Conservation (phyloP, 306 rosid genomes). For the Lagenaria siceraria region DNA sequence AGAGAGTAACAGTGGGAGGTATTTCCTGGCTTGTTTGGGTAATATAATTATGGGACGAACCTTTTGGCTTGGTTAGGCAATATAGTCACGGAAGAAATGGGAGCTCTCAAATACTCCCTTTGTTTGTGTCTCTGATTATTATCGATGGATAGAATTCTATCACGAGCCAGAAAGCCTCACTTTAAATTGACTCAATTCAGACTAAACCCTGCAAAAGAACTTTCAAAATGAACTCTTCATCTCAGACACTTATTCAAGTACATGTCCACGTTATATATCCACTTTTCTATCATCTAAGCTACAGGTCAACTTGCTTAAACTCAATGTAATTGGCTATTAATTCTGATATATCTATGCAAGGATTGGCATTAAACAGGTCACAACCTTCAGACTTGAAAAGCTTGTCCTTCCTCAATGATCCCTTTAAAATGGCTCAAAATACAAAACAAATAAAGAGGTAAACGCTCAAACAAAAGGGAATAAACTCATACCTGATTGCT, state of each 20-base stretch:
- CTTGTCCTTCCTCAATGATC: background rate
- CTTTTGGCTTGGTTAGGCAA: background rate
- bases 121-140: background rate
- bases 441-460: background rate
- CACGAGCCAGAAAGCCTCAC: background rate
- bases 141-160: background rate
- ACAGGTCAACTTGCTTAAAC: background rate
- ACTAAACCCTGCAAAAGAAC: background rate
- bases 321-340: background rate
- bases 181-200: background rate
- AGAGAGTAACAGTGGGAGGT: background rate
- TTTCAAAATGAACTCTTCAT: background rate
- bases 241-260: background rate
- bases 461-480: background rate
- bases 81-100: background rate
- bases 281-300: background rate
- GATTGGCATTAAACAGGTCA: background rate
- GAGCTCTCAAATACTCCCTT: background rate
- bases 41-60: background rate
- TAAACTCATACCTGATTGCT: conserved; percentile 57
- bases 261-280: background rate
- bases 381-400: background rate
- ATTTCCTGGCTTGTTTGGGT: background rate
- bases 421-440: background rate
- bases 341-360: background rate